These are phyloP conservation scores for Przewalskia tangutica DNA, from an alignment of 257 asterid genomes.

Conservation along the genomic window DNA sequence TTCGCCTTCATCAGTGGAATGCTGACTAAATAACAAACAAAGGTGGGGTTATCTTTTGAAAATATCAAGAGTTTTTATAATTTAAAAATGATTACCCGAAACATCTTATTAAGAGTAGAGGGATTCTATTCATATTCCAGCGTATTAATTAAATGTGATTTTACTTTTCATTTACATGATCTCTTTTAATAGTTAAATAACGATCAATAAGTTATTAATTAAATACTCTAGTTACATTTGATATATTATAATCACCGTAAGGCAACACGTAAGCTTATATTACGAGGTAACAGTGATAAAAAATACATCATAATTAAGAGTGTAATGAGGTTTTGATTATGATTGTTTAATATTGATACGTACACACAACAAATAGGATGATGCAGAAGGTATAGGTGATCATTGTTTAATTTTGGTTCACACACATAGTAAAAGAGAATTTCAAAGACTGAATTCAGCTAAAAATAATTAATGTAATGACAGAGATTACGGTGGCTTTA, in stretches of 20 bases:
- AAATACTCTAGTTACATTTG: not conserved
- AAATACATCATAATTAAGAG: not conserved
- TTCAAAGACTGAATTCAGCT: not conserved
- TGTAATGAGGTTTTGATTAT: not conserved
- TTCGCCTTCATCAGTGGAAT: not conserved
- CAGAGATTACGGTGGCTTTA: not conserved
- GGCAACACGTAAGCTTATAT: not conserved
- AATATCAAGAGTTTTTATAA: not conserved
- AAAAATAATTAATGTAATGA: not conserved
- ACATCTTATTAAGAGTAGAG: not conserved
- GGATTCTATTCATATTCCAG: not conserved
- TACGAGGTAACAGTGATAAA: not conserved
- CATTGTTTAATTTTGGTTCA: not conserved
- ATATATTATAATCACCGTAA: not conserved
- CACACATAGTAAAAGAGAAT: not conserved
- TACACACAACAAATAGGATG: not conserved
- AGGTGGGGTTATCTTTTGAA: not conserved
- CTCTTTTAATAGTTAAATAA: not conserved
- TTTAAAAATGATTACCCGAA: not conserved
- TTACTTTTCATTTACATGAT: not conserved
- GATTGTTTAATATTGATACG: not conserved
- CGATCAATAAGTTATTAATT: not conserved
- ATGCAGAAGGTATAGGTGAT: not conserved
- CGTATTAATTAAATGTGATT: too few species aligned
- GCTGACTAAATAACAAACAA: conserved; percentile 1